phyloP scores from a whole-genome alignment of 805 yeast genomes.

The Candida takata region DNA sequence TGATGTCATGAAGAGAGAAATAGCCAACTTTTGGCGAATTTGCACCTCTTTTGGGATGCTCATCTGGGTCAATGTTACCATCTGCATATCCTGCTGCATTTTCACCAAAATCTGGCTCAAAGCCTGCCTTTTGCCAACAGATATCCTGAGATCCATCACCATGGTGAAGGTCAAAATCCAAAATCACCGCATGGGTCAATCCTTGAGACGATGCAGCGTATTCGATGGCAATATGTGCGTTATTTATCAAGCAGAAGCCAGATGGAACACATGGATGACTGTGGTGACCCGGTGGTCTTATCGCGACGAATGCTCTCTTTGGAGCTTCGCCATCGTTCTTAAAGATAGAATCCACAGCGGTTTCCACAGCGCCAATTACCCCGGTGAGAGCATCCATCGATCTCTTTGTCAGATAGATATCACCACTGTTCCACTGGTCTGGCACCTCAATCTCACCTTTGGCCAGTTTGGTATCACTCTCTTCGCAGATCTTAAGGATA shows the following conservation, averaged over 20 bases:
- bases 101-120: conserved; percentile 42
- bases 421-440: conserved; percentile 76
- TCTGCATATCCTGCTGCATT: conserved; percentile 20
- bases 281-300: conserved; percentile 86
- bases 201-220: conserved; percentile 58
- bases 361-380: conserved; percentile 68
- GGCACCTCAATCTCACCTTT: conserved; percentile 66
- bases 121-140: conserved; percentile 73
- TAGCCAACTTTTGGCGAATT: conserved; percentile 63
- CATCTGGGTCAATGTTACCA: conserved; percentile 29
- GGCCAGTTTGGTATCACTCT: conserved; percentile 47
- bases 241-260: conserved; percentile 77
- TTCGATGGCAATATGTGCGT: conserved; percentile 75
- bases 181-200: conserved; percentile 72
- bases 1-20: conserved; percentile 77
- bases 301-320: conserved; percentile 53
- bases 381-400: conserved; percentile 71
- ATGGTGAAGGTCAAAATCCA: conserved; percentile 82
- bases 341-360: conserved; percentile 54
- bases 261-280: conserved; percentile 78
- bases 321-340: conserved; percentile 24
- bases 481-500: conserved; percentile 49
- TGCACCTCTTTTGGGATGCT: conserved; percentile 32
- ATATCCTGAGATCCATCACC: conserved; percentile 89
- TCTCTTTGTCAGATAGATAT: conserved; percentile 61